A percentile compares a stretch with the other conserved stretches of the same genome.
Conservation (phyloP, 805 yeast species). For the Candida taoyuanica region DNA sequence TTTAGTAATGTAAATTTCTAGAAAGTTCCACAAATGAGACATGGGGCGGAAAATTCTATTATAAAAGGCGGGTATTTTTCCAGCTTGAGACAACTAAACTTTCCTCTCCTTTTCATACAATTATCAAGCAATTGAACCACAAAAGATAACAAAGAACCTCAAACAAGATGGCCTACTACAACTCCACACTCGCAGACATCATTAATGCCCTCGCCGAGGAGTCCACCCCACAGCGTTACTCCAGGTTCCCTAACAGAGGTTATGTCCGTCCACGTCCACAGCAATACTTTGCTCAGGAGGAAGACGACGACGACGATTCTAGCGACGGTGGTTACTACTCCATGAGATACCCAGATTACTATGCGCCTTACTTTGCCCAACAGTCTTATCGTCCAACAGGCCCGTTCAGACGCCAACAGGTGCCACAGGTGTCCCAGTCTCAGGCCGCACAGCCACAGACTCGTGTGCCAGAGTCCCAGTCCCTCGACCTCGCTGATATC, state of each 20-base stretch:
- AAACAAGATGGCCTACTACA: constrained; percentile 15
- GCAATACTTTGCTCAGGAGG: constrained; percentile 9
- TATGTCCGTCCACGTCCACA: constrained; percentile 7
- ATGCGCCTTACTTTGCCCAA: constrained; percentile 9
- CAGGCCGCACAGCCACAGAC: constrained; percentile 4
- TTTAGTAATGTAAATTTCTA: neutral
- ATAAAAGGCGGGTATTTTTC: neutral
- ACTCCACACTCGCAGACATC: constrained; percentile 21
- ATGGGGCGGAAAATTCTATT: neutral
- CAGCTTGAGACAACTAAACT: neutral
- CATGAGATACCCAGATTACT: constrained; percentile 17
- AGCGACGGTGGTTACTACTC: constrained; percentile 18
- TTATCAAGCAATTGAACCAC: neutral
- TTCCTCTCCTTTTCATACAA: neutral
- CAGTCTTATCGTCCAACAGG: constrained; percentile 8
- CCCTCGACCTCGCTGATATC: constrained; percentile 9
- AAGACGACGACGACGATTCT: constrained; percentile 19
- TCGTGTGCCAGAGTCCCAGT: constrained; percentile 3
- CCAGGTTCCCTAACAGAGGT: constrained; percentile 13
- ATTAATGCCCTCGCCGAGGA: constrained; percentile 19
- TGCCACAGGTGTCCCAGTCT: constrained; percentile 3
- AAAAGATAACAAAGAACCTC: neutral
- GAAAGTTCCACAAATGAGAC: neutral
- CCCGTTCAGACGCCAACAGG: constrained; percentile 10
- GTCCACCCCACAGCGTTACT: constrained; percentile 8